Conservation (phyloP, 2,329 filamentous ascomycete species). For the Colletotrichum phormii region DNA sequence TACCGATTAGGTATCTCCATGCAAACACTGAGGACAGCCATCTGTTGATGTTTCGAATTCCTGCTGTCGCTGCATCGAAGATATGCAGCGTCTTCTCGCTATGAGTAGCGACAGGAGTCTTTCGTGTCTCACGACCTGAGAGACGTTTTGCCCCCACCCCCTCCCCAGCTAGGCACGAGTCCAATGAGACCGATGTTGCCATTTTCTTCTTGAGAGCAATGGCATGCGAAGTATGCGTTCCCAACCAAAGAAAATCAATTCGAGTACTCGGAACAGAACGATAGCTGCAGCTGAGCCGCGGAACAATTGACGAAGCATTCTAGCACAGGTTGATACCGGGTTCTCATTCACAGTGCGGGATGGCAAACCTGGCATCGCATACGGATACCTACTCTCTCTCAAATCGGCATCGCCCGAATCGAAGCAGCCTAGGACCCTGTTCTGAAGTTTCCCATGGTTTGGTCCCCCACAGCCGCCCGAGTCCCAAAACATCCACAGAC, state of each 20-base stretch:
- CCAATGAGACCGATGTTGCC: not conserved
- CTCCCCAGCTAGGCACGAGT: not conserved
- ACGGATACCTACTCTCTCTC: not conserved
- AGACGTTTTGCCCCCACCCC: not conserved
- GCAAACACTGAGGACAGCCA: not conserved
- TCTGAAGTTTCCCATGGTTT: slow-evolving; percentile 5
- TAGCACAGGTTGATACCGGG: not conserved
- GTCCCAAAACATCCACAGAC: slow-evolving; percentile 7
- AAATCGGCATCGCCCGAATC: slow-evolving; percentile 29
- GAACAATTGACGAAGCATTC: not conserved
- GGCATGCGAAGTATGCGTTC: not conserved
- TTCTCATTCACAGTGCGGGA: slow-evolving; percentile 6
- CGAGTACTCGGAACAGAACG: not conserved
- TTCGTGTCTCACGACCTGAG: not conserved
- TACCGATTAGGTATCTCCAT: not conserved
- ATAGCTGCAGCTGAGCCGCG: not conserved
- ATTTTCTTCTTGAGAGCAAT: not conserved
- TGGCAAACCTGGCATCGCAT: not conserved
- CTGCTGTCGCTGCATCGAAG: not conserved
- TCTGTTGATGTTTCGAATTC: slow-evolving; percentile 1
- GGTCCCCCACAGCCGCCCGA: slow-evolving; percentile 5
- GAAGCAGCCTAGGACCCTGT: slow-evolving; percentile 19
- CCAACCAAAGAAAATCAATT: not conserved
- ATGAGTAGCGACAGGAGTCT: not conserved
- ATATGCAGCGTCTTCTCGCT: not conserved